phyloP scores from a whole-genome alignment of 1,284 basidiomycete species.

The Fomitopsis pinicola region DNA sequence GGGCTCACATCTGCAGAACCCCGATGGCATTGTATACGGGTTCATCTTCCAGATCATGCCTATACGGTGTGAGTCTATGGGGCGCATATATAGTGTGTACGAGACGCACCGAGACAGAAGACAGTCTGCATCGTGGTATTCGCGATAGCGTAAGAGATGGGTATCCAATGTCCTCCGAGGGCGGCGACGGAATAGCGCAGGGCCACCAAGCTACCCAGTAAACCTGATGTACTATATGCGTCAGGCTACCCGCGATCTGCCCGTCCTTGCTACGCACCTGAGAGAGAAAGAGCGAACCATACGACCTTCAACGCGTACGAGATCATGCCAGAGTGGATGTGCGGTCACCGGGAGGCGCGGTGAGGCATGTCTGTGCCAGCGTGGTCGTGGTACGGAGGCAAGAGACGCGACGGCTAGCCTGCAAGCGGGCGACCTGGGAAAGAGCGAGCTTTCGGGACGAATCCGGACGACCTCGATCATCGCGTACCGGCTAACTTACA shows the following conservation, averaged over 20 bases:
- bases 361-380: conserved; percentile 4
- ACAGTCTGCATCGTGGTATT: conserved; percentile 45
- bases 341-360: conserved; percentile 13
- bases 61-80: conserved; percentile 17
- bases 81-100: background rate
- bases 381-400: conserved; percentile 9
- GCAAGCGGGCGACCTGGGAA: background rate
- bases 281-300: conserved; percentile 28
- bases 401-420: background rate
- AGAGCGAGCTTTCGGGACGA: background rate
- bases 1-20: conserved; percentile 51
- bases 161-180: conserved; percentile 39
- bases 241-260: no score
- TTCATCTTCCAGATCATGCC: conserved; percentile 64
- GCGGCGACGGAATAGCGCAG: conserved; percentile 39
- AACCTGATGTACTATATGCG: conserved; percentile 29
- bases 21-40: conserved; percentile 48
- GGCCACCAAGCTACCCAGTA: conserved; percentile 43
- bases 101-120: conserved; percentile 36
- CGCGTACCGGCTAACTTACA: background rate
- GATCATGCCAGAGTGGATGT: conserved; percentile 22
- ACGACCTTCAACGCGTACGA: conserved; percentile 26
- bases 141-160: conserved; percentile 40
- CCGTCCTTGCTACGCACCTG: conserved; percentile 18
- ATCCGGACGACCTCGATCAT: background rate